Evolutionary conservation across 164 flowering plant genomes (phyloP), one percentile per base, ranked within the genome.

Genomic region (Stephania cephalantha): DNA sequence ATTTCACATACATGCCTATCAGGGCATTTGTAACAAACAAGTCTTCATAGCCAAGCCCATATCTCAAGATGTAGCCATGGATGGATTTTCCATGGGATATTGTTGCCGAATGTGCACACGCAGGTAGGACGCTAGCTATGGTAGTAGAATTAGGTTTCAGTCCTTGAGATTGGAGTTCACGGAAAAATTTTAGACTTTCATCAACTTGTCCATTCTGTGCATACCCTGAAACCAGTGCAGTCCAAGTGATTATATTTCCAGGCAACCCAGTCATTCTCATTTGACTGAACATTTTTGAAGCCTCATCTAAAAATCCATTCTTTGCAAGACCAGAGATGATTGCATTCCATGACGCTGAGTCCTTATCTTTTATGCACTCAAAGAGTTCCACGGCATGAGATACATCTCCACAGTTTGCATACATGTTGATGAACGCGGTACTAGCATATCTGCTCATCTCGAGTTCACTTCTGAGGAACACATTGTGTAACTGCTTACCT

Each of bases 121-220:
- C 85, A 18, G 83, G 79, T 44, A 82, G 78, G 25, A 82, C 74
- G 73, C 85, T 78, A 20, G 79, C 71, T 25, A 80, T 73, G 22
- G 85, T 80, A 73, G 80, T 71, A 44, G 82, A 77, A 73, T 82
- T 82, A 45, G 84, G 84, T 69, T 31, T 77, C 25, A 79, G 69
- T 58, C 78, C 84, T 66, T 72, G 71, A 25, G 50, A 9, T 70
- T 74, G 84, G 75, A 82, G 80, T 25, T 73, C 73, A 7, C 82
- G 78, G 30, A 82, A 79, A 73, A 63, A 70, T 30, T 70, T 82
- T 18, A 82, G 72, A 70, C 82, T 69, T 74, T 82, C 80, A 70
- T 79, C 71, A 18, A 72, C 61, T 66, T 71, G 71, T 53, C 84
- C 84, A 46, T 82, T 73, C 25, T 70, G 82, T 69, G 75, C 76